phyloP scores from a whole-genome alignment of 345 rosid genomes.

The Euphorbia tirucalli region DNA sequence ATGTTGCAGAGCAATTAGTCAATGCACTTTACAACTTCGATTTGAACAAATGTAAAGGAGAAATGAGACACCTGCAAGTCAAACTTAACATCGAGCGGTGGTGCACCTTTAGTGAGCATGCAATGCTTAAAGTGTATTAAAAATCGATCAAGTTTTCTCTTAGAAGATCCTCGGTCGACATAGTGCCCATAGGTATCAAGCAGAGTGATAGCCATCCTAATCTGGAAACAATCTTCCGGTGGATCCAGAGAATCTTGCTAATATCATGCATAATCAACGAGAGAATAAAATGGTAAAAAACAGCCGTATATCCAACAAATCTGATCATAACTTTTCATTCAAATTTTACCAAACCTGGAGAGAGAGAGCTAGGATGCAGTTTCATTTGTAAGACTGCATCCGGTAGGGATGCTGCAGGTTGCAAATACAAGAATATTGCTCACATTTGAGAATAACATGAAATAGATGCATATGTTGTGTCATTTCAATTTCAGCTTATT shows the following conservation, averaged over 20 bases:
- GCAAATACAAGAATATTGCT: background rate
- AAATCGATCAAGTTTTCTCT: conserved; percentile 92
- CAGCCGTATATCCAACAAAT: background rate
- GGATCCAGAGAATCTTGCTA: conserved; percentile 92
- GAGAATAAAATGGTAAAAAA: conserved; percentile 12
- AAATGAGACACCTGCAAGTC: conserved; percentile 76
- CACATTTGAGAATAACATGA: background rate
- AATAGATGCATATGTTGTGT: background rate
- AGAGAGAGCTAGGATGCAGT: background rate
- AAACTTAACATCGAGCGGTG: conserved; percentile 89
- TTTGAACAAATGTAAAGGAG: background rate
- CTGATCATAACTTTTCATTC: background rate
- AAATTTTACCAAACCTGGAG: background rate
- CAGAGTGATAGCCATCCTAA: conserved; percentile 89
- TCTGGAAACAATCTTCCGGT: conserved; percentile 93
- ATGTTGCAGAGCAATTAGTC: background rate
- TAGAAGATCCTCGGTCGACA: conserved; percentile 95
- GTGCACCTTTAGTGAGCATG: conserved; percentile 75
- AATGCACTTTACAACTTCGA: background rate
- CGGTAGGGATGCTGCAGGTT: background rate
- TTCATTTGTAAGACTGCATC: background rate
- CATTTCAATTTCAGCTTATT: background rate
- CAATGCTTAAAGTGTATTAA: conserved; percentile 91
- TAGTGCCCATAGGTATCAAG: conserved; percentile 97
- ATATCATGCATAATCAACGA: conserved; percentile 23